These are phyloP conservation scores for Magnusiomyces sp. DNA, from an alignment of 1,139 yeast genomes.

Conservation along the genomic window DNA sequence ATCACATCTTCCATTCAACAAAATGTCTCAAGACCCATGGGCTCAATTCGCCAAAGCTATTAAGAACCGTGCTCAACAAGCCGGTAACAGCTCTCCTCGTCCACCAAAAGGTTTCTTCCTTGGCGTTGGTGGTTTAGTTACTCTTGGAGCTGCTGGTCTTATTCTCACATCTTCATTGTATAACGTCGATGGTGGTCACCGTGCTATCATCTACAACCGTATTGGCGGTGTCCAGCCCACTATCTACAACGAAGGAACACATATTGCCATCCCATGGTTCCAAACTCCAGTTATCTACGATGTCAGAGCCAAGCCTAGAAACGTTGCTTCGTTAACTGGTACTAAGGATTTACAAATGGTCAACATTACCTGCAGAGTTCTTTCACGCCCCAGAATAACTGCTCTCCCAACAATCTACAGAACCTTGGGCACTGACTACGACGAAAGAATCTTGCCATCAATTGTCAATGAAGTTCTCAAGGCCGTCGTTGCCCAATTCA, in stretches of 20 bases:
- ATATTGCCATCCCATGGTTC: slow-evolving; percentile 86
- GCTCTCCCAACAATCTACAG: slow-evolving; percentile 80
- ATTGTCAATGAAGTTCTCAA: slow-evolving; percentile 95
- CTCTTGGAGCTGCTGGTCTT: slow-evolving; percentile 65
- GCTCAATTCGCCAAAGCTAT: slow-evolving; percentile 56
- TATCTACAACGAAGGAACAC: slow-evolving; percentile 92
- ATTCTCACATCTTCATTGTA: slow-evolving; percentile 69
- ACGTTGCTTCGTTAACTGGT: slow-evolving; percentile 95
- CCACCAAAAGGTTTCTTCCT: slow-evolving; percentile 36
- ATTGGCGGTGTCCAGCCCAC: slow-evolving; percentile 76
- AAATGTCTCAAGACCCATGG: slow-evolving; percentile 36
- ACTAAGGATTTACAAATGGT: slow-evolving; percentile 99
- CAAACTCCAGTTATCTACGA: slow-evolving; percentile 91
- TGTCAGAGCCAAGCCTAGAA: slow-evolving; percentile 95
- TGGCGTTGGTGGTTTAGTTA: slow-evolving; percentile 69
- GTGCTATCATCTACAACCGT: slow-evolving; percentile 92
- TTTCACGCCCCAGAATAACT: slow-evolving; percentile 75
- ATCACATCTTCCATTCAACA: neutral
- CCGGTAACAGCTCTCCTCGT: slow-evolving; percentile 39
- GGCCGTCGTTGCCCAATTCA: slow-evolving; percentile 95
- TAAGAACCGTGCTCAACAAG: slow-evolving; percentile 54
- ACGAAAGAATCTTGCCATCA: slow-evolving; percentile 92
- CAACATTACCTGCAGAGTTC: slow-evolving; percentile 93
- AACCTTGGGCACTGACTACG: slow-evolving; percentile 89
- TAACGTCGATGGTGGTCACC: slow-evolving; percentile 98